phyloP scores from a whole-genome alignment of 805 yeast genomes.

The Jamesozyma gamospora region DNA sequence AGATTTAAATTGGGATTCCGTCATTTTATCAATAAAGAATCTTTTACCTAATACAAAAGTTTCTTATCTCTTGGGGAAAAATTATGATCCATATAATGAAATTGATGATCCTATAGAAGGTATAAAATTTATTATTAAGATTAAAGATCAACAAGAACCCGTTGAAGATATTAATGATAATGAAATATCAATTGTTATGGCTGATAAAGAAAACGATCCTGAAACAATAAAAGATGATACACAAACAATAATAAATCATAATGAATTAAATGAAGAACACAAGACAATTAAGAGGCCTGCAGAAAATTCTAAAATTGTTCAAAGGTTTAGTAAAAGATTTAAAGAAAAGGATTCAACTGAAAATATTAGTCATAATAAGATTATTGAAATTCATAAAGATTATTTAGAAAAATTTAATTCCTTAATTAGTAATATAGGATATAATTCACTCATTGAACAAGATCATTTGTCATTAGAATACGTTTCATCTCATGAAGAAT shows the following conservation, averaged over 20 bases:
- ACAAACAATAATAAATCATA: no score
- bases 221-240: not conserved
- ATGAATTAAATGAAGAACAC: slow-evolving; percentile 10
- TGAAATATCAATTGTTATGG: slow-evolving; percentile 2
- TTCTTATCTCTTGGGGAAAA: slow-evolving; percentile 25
- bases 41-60: slow-evolving; percentile 33
- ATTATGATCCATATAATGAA: slow-evolving; percentile 43
- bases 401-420: slow-evolving; percentile 15
- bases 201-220: slow-evolving; percentile 6
- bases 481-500: not conserved
- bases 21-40: slow-evolving; percentile 19
- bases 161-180: slow-evolving; percentile 7
- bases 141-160: not conserved
- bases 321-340: slow-evolving; percentile 34
- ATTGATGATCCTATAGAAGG: slow-evolving; percentile 41
- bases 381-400: slow-evolving; percentile 7
- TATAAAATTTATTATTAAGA: slow-evolving; percentile 29
- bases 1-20: slow-evolving; percentile 24
- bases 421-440: slow-evolving; percentile 2
- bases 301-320: slow-evolving; percentile 14
- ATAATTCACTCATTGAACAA: slow-evolving; percentile 5
- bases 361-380: not conserved
- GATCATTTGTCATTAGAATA: slow-evolving; percentile 5
- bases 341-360: slow-evolving; percentile 17
- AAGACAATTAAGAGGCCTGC: slow-evolving; percentile 14